Evolutionary conservation across 768 basidiomycete species (phyloP).

Genomic region (Nidularia pulvinata): DNA sequence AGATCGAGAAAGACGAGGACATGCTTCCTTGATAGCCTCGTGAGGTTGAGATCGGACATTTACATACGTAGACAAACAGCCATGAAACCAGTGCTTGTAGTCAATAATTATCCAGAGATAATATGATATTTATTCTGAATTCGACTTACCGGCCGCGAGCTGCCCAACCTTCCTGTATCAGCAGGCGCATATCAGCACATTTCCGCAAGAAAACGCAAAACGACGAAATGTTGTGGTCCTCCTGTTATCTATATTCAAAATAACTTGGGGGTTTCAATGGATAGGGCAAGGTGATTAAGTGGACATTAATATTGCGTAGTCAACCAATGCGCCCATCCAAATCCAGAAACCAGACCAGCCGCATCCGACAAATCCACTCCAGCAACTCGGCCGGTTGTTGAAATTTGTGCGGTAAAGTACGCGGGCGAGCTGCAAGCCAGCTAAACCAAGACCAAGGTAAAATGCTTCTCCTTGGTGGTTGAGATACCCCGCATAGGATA

Average conservation of each 20-base stretch:
- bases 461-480: constrained; percentile 80
- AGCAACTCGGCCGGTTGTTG: constrained; percentile 76
- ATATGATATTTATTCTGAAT: too few relatives aligned
- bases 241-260: too few relatives aligned
- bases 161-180: too few relatives aligned
- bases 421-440: constrained; percentile 75
- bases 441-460: constrained; percentile 75
- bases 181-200: too few relatives aligned
- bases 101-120: too few relatives aligned
- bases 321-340: constrained; percentile 77
- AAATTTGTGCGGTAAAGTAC: constrained; percentile 79
- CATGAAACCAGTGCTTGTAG: too few relatives aligned
- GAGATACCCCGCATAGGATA: constrained; percentile 79
- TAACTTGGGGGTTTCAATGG: background rate
- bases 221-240: too few relatives aligned
- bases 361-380: constrained; percentile 87
- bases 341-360: constrained; percentile 89
- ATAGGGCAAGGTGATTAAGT: constrained; percentile 3
- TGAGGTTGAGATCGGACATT: too few relatives aligned
- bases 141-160: too few relatives aligned
- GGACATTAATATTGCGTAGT: constrained; percentile 48
- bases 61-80: too few relatives aligned
- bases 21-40: constrained; percentile 12
- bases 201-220: too few relatives aligned
- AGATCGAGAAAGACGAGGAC: constrained; percentile 32